Conservation (phyloP, 1,139 yeast genomes). For the Suhomyces coccinellae region DNA sequence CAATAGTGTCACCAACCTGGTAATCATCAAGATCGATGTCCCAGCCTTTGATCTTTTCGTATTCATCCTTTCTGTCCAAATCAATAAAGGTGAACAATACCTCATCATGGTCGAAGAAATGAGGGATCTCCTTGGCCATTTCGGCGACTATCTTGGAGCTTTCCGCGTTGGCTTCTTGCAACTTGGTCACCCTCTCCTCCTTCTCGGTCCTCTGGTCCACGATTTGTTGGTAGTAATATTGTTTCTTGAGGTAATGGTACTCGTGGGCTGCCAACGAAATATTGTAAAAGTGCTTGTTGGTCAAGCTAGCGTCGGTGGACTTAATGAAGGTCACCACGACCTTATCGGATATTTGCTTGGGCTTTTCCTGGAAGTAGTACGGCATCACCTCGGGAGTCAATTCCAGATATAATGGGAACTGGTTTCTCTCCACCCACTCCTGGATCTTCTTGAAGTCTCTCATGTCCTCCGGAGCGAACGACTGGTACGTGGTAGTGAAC, state of each 20-base stretch:
- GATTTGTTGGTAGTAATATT: constrained; percentile 44
- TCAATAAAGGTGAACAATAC: constrained; percentile 56
- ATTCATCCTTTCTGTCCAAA: constrained; percentile 33
- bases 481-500: constrained; percentile 54
- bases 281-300: constrained; percentile 42
- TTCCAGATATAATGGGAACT: constrained; percentile 54
- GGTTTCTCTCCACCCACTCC: constrained; percentile 48
- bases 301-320: constrained; percentile 35
- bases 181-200: constrained; percentile 36
- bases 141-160: constrained; percentile 43
- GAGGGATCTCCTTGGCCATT: constrained; percentile 51
- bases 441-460: constrained; percentile 50
- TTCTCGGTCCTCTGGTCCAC: constrained; percentile 43
- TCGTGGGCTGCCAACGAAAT: constrained; percentile 55
- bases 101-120: constrained; percentile 43
- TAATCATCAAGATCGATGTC: constrained; percentile 34
- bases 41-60: constrained; percentile 44
- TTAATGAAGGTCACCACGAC: constrained; percentile 58
- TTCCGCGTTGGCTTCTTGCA: constrained; percentile 41
- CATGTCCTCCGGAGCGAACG: constrained; percentile 62
- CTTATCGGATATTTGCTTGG: constrained; percentile 31
- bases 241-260: constrained; percentile 47
- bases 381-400: constrained; percentile 42
- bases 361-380: constrained; percentile 36
- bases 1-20: constrained; percentile 45